Percentiles rank a stretch among this genome's conserved stretches.
These are phyloP conservation scores for Alternaria ventricosa DNA, from an alignment of 2,329 filamentous ascomycete genomes.

Conservation along the genomic window DNA sequence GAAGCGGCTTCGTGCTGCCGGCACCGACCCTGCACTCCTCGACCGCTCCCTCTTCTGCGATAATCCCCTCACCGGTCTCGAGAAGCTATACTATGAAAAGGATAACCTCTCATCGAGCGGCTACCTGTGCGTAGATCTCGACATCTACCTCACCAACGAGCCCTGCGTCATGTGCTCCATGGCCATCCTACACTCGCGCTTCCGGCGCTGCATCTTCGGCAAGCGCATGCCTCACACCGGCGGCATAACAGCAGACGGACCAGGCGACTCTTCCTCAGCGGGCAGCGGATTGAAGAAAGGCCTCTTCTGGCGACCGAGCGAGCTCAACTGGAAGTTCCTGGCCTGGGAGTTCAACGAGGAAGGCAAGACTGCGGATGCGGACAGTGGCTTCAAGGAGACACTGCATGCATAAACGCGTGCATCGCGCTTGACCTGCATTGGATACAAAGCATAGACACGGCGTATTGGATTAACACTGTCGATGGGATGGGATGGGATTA, in stretches of 20 bases:
- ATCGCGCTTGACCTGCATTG: constrained; percentile 20
- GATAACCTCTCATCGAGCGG: constrained; percentile 74
- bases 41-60: constrained; percentile 66
- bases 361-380: constrained; percentile 12
- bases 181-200: constrained; percentile 92
- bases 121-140: constrained; percentile 91
- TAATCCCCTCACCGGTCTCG: constrained; percentile 70
- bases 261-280: constrained; percentile 15
- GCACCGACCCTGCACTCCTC: constrained; percentile 34
- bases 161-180: constrained; percentile 97
- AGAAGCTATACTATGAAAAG: constrained; percentile 65
- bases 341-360: constrained; percentile 72
- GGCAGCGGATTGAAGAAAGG: constrained; percentile 59
- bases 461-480: constrained; percentile 26
- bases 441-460: constrained; percentile 31
- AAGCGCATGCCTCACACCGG: constrained; percentile 81
- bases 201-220: constrained; percentile 83
- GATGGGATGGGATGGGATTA: constrained; percentile 9
- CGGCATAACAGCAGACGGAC: constrained; percentile 76
- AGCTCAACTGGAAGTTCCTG: constrained; percentile 85
- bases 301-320: constrained; percentile 69
- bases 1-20: constrained; percentile 54
- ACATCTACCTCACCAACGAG: constrained; percentile 94
- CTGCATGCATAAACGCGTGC: constrained; percentile 35
- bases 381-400: constrained; percentile 27